phyloP scores from a whole-genome alignment of 805 yeast species.

The Kuraishia cidri region DNA sequence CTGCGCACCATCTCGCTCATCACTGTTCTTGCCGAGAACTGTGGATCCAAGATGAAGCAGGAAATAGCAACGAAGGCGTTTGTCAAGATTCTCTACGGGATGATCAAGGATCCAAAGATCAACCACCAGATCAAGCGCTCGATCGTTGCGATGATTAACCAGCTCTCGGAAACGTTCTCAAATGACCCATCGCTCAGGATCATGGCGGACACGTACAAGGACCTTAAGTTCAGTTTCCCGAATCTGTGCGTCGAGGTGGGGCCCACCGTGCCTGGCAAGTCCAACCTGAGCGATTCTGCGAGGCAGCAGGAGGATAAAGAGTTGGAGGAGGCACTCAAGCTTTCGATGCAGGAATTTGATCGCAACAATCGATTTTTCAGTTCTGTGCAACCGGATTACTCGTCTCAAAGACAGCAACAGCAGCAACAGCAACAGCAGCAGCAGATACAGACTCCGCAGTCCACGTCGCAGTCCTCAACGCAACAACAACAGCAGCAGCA shows the following conservation, averaged over 20 bases:
- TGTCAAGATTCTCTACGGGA: conserved; percentile 33
- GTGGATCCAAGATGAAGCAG: conserved; percentile 61
- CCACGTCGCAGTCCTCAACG: conserved; percentile 2
- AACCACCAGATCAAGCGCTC: conserved; percentile 62
- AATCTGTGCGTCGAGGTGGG: conserved; percentile 11
- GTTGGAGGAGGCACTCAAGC: conserved; percentile 61
- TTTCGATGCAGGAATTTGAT: conserved; percentile 56
- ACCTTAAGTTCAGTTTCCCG: conserved; percentile 34
- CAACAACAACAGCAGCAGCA: conserved; percentile 9
- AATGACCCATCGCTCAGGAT: conserved; percentile 71
- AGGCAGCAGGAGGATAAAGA: conserved; percentile 67
- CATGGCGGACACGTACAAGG: conserved; percentile 51
- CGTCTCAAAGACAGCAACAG: conserved; percentile 5
- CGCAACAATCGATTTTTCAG: not conserved
- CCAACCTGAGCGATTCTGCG: conserved; percentile 33
- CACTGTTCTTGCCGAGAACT: conserved; percentile 63
- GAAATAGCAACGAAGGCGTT: conserved; percentile 52
- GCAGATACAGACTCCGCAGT: conserved; percentile 8
- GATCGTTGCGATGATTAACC: conserved; percentile 58
- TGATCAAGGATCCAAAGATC: conserved; percentile 44
- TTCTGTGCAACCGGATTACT: not conserved
- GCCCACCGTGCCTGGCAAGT: conserved; percentile 56
- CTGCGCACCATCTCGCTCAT: conserved; percentile 47
- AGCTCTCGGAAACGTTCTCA: conserved; percentile 55
- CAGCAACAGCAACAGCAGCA: conserved; percentile 10